Evolutionary conservation across 2,329 filamentous ascomycete genomes (phyloP), one percentile per base, ranked within the genome.

Genomic region (Periglandula ipomoeae): DNA sequence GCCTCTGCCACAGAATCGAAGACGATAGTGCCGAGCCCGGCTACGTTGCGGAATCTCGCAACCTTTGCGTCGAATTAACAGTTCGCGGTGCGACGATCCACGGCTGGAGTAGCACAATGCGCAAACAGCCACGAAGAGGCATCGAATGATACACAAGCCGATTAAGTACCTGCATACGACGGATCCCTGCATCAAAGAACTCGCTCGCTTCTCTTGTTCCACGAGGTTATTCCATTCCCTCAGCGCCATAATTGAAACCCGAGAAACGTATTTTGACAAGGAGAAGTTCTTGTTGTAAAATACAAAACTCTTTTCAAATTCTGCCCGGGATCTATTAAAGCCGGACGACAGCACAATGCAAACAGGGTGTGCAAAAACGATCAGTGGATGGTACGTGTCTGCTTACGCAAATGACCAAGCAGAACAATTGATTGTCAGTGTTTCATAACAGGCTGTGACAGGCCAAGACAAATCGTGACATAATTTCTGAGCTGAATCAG

Each of bases 201-300:
- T n/a, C 11, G 32, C n/a, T 47, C 46, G 46, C 46, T 26, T 47
- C n/a, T 35, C 13, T 35, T 24, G 46, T 47, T 47, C 35, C 46
- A 47, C 46, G 5, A 42, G 6, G 27, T 26, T 10, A 5, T 40
- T 11, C n/a, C 17, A 10, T 42, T 38, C 35, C 22, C 11, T n/a
- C 19, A 30, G 13, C 24, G 35, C 7, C 43, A 13, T 19, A 9
- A 17, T 22, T 7, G 35, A 26, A n/a, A 15, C 24, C 20, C 5
- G 10, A 22, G 6, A 8, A n/a, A 34, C 17, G n/a, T n/a, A n/a
- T n/a, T n/a, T n/a, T n/a, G n/a, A n/a, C n/a, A n/a, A n/a, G n/a
- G n/a, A n/a, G n/a, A n/a, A n/a, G n/a, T n/a, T n/a, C n/a, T n/a
- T n/a, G n/a, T n/a, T n/a, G n/a, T n/a, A n/a, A n/a, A n/a, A n/a